Conservation (phyloP, 2,329 filamentous ascomycete genomes). For the Alternaria angustiovoidea region DNA sequence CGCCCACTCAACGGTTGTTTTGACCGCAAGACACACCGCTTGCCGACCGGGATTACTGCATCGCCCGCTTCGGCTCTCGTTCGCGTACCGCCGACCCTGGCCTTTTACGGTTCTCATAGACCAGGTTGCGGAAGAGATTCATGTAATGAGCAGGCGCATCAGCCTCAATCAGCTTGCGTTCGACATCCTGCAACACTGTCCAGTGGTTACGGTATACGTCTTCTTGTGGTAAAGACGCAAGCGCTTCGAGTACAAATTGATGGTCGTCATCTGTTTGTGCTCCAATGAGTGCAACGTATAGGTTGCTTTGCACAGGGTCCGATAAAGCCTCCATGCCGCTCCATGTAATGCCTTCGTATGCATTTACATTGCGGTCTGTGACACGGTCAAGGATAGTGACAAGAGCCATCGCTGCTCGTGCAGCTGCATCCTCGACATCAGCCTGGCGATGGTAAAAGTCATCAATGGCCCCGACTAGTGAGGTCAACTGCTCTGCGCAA, state of each 20-base stretch:
- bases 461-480: constrained; percentile 37
- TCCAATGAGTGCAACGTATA: constrained; percentile 45
- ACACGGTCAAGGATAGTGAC: constrained; percentile 46
- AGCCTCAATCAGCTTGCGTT: constrained; percentile 33
- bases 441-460: constrained; percentile 38
- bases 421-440: constrained; percentile 32
- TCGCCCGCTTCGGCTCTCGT: constrained; percentile 42
- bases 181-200: constrained; percentile 38
- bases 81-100: constrained; percentile 39
- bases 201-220: constrained; percentile 43
- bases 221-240: constrained; percentile 40
- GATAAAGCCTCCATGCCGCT: constrained; percentile 30
- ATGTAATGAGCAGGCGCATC: constrained; percentile 36
- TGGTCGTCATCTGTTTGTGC: constrained; percentile 19
- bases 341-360: constrained; percentile 44
- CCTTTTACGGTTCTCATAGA: constrained; percentile 46
- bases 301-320: constrained; percentile 40
- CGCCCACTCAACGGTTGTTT: neutral
- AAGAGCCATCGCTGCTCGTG: constrained; percentile 40
- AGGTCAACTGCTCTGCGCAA: constrained; percentile 42
- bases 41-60: constrained; percentile 21
- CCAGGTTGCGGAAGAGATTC: constrained; percentile 36
- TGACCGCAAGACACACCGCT: neutral
- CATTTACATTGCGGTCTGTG: constrained; percentile 42
- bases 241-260: constrained; percentile 42